Evolutionary conservation across 1,284 basidiomycete species (phyloP).

Genomic region (Malassezia obtusa): DNA sequence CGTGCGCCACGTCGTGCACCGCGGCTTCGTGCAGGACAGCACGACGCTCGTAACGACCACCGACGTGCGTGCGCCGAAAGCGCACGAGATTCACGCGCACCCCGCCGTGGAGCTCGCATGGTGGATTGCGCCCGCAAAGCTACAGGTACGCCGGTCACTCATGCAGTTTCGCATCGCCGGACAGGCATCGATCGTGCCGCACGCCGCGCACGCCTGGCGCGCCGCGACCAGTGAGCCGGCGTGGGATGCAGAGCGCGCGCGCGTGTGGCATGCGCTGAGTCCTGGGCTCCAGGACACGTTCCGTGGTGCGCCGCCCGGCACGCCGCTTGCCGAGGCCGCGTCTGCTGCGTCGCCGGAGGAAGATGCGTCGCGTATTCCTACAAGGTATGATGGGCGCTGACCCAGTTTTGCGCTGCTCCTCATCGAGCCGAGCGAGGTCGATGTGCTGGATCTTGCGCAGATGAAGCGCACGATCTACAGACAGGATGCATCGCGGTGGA

Average conservation of each 20-base stretch:
- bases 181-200: background rate
- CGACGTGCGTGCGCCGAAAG: constrained; percentile 11
- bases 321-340: background rate
- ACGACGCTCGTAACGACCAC: constrained; percentile 3
- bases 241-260: constrained; percentile 7
- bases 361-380: background rate
- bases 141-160: constrained; percentile 3
- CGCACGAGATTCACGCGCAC: background rate
- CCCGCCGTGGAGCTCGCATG: constrained; percentile 11
- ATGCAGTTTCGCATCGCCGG: constrained; percentile 14
- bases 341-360: background rate
- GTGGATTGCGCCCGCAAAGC: constrained; percentile 3
- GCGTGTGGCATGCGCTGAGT: constrained; percentile 5
- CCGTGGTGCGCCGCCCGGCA: constrained; percentile 5
- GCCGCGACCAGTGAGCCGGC: background rate
- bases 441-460: constrained; percentile 2
- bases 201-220: background rate
- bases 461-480: constrained; percentile 1
- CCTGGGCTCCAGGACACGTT: background rate
- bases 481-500: background rate
- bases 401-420: constrained; percentile 11
- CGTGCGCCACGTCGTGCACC: constrained; percentile 15
- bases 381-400: background rate
- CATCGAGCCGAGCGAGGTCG: constrained; percentile 10
- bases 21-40: constrained; percentile 11